Percentiles rank a stretch among this genome's conserved stretches.
These are phyloP conservation scores for Tetramitus jugosus DNA, from an alignment of 208 protist genomes.

Conservation along the genomic window DNA sequence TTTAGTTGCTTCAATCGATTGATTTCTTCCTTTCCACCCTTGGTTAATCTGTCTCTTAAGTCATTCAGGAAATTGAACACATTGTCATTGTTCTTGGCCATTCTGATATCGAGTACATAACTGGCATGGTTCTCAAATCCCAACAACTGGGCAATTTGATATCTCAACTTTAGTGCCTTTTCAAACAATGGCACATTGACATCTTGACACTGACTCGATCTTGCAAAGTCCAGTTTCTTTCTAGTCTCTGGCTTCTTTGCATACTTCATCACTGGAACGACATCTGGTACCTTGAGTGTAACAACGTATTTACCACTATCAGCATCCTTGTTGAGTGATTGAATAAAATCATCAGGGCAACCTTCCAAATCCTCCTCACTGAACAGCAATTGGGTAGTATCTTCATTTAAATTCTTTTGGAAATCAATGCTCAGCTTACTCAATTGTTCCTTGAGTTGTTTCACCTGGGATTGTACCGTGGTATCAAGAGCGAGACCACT, in stretches of 20 bases:
- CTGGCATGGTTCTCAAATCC: slow-evolving; percentile 23
- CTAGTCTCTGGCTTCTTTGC: slow-evolving; percentile 23
- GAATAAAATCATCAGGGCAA: slow-evolving; percentile 13
- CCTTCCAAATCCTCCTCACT: slow-evolving; percentile 19
- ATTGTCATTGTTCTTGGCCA: slow-evolving; percentile 19
- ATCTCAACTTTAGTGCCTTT: slow-evolving; percentile 3
- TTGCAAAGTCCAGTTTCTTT: slow-evolving; percentile 21
- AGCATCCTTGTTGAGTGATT: neutral
- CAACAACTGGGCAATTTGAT: slow-evolving; percentile 7
- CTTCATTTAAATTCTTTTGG: slow-evolving; percentile 48
- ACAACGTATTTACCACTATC: neutral
- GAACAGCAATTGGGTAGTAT: slow-evolving; percentile 35
- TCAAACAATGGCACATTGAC: slow-evolving; percentile 17
- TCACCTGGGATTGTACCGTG: neutral
- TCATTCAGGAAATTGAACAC: slow-evolving; percentile 22
- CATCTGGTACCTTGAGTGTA: slow-evolving; percentile 22
- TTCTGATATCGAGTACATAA: slow-evolving; percentile 24
- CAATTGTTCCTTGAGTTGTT: slow-evolving; percentile 18
- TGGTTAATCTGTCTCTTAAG: neutral
- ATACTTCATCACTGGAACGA: slow-evolving; percentile 23
- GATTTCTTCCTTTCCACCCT: slow-evolving; percentile 7
- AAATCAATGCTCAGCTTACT: slow-evolving; percentile 36
- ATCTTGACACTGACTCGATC: slow-evolving; percentile 6
- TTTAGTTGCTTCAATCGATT: slow-evolving; percentile 2
- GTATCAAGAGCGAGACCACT: slow-evolving; percentile 9